Base-by-base conservation (phyloP, 345 rosid species). In the Gossypium stocksii region DNA sequence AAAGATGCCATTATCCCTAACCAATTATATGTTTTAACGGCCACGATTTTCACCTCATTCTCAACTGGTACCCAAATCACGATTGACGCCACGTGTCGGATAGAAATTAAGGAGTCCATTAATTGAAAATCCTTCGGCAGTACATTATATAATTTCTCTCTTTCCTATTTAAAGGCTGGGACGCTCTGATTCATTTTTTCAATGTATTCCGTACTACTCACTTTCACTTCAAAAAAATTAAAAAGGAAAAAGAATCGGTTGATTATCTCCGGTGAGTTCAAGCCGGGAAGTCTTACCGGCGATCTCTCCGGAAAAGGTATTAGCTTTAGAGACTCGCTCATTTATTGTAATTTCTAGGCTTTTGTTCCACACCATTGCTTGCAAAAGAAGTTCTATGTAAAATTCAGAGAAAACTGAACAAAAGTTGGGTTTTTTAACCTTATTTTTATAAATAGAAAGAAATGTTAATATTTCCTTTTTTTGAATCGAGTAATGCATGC, bases 281-380 rank as follows among this genome's bases (percentile, higher is more conserved):
- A 10, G 44, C 72, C 58, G 72, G 72, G 72, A 68, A 48, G 72
- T 25, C 22, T 68, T 6, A 25, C 58, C 22, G 72, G 57, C 22
- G 58, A 68, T 68, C 58, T 49, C 44, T 68, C 72, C 22, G 72
- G 58, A 25, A 48, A 68, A 68, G 72, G 72, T 68, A 49, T 25
- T 16, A 49, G 11, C 20, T n/a, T 15, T 48, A 4, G 25, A 15
- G 5, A 27, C 19, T 67, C 23, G 49, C 58, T 68, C 44, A 25
- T 68, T 16, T 13, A 25, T 68, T 10, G 52, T 15, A 8, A 25
- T 68, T 49, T 68, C 22, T 16, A 68, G 23, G 58, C 22, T 15
- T 68, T 48, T 68, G 23, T 7, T 48, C 25, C 15, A 3, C 23
- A 49, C 44, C 57, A 25, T 48, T 49, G 72, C 23, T 49, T 25